These are phyloP conservation scores for Aspergillus amoenus DNA, from an alignment of 2,329 filamentous ascomycete genomes.

Conservation along the genomic window DNA sequence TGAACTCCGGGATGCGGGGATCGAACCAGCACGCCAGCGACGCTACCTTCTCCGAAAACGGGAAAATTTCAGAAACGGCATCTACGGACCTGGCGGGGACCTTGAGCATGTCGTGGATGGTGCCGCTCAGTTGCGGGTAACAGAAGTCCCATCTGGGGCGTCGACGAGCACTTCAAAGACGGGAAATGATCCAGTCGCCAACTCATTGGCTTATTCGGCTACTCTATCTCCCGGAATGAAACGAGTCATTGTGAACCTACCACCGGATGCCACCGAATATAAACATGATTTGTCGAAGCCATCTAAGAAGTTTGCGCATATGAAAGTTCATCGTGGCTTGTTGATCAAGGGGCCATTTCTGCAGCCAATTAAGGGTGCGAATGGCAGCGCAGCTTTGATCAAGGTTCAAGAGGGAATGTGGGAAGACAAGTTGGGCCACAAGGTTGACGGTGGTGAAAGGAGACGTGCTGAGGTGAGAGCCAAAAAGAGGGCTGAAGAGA, in stretches of 20 bases:
- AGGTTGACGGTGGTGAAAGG: slow-evolving; percentile 96
- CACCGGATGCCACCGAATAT: slow-evolving; percentile 56
- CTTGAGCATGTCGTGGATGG: slow-evolving; percentile 69
- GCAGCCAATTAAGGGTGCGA: slow-evolving; percentile 62
- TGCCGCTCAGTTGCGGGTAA: slow-evolving; percentile 57
- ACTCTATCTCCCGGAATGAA: slow-evolving; percentile 55
- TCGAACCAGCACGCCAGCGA: slow-evolving; percentile 80
- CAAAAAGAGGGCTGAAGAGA: slow-evolving; percentile 78
- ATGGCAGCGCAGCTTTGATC: slow-evolving; percentile 63
- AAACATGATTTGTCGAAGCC: slow-evolving; percentile 43
- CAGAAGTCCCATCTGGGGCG: slow-evolving; percentile 52
- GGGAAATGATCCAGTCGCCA: slow-evolving; percentile 20
- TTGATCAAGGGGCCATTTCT: slow-evolving; percentile 75
- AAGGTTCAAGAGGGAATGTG: slow-evolving; percentile 82
- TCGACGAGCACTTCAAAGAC: slow-evolving; percentile 26
- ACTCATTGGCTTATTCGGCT: slow-evolving; percentile 46
- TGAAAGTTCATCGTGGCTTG: slow-evolving; percentile 66
- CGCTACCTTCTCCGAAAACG: slow-evolving; percentile 86
- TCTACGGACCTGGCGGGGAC: slow-evolving; percentile 80
- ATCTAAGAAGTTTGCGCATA: slow-evolving; percentile 59
- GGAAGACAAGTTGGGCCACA: slow-evolving; percentile 82
- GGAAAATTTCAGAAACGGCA: slow-evolving; percentile 75
- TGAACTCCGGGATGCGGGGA: slow-evolving; percentile 77
- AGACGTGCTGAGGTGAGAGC: slow-evolving; percentile 81
- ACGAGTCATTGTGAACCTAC: slow-evolving; percentile 61